These are phyloP conservation scores for Phytophthora uliginosa DNA, from an alignment of 352 stramenopile species.

Conservation along the genomic window DNA sequence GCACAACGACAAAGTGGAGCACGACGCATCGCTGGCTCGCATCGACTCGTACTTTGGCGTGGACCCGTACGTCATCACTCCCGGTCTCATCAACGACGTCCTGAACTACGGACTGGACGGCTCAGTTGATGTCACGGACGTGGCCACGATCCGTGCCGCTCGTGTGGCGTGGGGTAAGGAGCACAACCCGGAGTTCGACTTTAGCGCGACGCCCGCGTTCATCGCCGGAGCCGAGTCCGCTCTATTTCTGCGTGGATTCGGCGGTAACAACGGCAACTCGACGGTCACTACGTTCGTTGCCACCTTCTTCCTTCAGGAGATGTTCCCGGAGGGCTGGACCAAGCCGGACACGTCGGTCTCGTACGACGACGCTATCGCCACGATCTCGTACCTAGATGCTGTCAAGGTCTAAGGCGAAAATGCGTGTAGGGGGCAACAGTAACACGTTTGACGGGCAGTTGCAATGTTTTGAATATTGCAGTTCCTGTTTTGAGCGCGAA, in stretches of 20 bases:
- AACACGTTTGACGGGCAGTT: too few relatives aligned
- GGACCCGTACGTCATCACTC: conserved; percentile 25
- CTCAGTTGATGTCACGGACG: conserved; percentile 17
- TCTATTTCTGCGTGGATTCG: conserved; percentile 29
- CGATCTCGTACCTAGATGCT: conserved; percentile 25
- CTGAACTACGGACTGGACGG: conserved; percentile 30
- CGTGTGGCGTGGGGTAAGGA: conserved; percentile 19
- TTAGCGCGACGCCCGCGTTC: conserved; percentile 23
- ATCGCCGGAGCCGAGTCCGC: conserved; percentile 26
- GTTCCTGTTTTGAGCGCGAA: too few relatives aligned
- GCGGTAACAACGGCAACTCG: conserved; percentile 20
- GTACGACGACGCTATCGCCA: conserved; percentile 25
- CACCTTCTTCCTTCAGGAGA: conserved; percentile 36
- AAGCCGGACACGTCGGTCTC: conserved; percentile 29
- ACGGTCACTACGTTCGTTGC: conserved; percentile 26
- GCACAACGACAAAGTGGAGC: conserved; percentile 33
- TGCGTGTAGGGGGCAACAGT: too few relatives aligned
- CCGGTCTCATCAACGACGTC: conserved; percentile 30
- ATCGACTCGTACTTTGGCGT: conserved; percentile 36
- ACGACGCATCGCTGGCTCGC: conserved; percentile 34
- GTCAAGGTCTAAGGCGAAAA: conserved; percentile 16
- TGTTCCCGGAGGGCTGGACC: conserved; percentile 34
- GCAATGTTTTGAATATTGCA: too few relatives aligned
- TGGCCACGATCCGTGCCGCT: conserved; percentile 24
- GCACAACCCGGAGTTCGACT: conserved; percentile 33